Base-by-base conservation (phyloP, 768 basidiomycete species). In the Pholiota microspora region DNA sequence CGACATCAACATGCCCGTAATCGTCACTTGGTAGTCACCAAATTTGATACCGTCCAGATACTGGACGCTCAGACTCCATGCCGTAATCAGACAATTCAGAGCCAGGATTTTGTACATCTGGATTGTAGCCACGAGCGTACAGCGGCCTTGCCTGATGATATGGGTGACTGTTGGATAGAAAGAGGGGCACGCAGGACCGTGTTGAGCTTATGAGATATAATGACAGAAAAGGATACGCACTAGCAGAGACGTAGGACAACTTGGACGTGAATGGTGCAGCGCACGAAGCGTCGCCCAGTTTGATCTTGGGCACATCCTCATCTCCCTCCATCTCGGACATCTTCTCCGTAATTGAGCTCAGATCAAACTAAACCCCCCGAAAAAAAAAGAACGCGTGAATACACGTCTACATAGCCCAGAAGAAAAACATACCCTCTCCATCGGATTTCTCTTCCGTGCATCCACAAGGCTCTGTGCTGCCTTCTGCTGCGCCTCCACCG, bases 101-200 rank as follows among this genome's bases (percentile, higher is more conserved):
- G 96, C 97, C 32, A 99, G 77, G 61, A 99, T 99, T 77, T 98
- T 97, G 84, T 98, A 99, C 97, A 99, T 99, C 73, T 99, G 97
- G 51, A 96, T 89, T 2, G 97, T 99, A 2, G 97, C 97, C 42
- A 98, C 97, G 15, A 99, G 84, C 0, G 97, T 99, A 76, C 97
- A 98, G 25, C 97, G 92, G 21, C 97, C 97, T 72, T 98, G 97
- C 16, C 97, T 86, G 61, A 99, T 97, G 68, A 99, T 98, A 67
- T 96, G 94, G 16, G 92, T 89, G 64, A 99, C 94, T 95, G 44
- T 44, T 47, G 21, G 18, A 12, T 7, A 48, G 21, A 25, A 49
- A n/a, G n/a, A n/a, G n/a, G n/a, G n/a, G n/a, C n/a, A n/a, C n/a
- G n/a, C n/a, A 36, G 55, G 2, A 36, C 1, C 1, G 13, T 36